Evolutionary conservation across 495 filamentous ascomycete species (phyloP).

Genomic region (Elasticomyces elasticus): DNA sequence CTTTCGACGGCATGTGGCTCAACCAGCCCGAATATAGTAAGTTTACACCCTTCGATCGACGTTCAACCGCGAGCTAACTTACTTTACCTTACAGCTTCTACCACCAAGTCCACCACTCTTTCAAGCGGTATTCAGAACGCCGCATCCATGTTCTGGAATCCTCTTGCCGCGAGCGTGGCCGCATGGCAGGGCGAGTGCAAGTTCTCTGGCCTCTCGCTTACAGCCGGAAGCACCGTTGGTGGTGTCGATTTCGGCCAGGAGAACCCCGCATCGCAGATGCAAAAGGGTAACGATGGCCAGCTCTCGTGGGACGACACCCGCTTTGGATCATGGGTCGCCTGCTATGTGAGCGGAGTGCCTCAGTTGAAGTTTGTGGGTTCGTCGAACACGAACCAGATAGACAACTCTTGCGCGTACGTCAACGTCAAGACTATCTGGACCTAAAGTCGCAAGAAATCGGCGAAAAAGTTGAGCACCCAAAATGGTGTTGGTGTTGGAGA

Average conservation of each 20-base stretch:
- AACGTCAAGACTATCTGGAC: no score
- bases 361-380: not conserved
- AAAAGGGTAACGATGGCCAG: not conserved
- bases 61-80: not conserved
- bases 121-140: not conserved
- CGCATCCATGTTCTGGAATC: not conserved
- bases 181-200: not conserved
- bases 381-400: not conserved
- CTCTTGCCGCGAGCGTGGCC: not conserved
- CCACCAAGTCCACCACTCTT: not conserved
- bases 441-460: no score
- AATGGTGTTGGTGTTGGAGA: no score
- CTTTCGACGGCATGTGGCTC: not conserved
- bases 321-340: not conserved
- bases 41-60: not conserved
- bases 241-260: not conserved
- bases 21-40: not conserved
- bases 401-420: no score
- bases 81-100: not conserved
- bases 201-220: not conserved
- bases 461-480: no score
- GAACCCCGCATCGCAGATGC: not conserved
- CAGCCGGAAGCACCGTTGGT: not conserved
- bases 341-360: not conserved
- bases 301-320: not conserved